Base-by-base conservation (phyloP, 2,329 filamentous ascomycete species). In the Neobulgaria alba region DNA sequence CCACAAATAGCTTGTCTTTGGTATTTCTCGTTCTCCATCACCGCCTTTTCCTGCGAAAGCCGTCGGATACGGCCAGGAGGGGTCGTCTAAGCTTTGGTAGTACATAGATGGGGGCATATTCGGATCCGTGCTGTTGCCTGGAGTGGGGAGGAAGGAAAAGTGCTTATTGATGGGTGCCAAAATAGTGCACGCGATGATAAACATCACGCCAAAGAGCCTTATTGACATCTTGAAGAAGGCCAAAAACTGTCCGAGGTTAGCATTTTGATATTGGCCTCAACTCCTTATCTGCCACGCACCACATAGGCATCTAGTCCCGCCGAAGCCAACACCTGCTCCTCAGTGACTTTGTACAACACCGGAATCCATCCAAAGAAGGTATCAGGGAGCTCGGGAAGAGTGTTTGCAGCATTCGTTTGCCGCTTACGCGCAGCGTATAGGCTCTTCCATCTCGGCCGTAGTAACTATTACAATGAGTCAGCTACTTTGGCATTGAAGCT, bases 221-320 rank as follows among this genome's bases (percentile, higher is more conserved):
- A 88, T 85, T 10, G 90, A 82, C 78, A 96, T 92, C 61, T 89
- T 93, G 71, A 95, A 96, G 64, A 98, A 98, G 12, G 82, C 77
- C 10, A 98, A 71, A 59, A 98, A 95, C 75, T 77, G 55, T 40
- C 14, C 44, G 21, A 10, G 1, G 21, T 58, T 29, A 58, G 49
- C 14, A 33, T 33, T 10, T 17, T 31, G 10, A 20, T 10, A 31
- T 7, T 18, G 9, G 3, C 2, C 15, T 5, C 21, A 36, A 14
- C 29, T 3, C 23, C 4, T 21, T 32, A 9, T 21, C 7, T 10
- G 12, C n/a, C 37, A 41, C 74, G 53, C 65, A 85, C 82, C 50
- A 95, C 92, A 65, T 86, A 98, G 37, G 92, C 92, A 67, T 98
- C 92, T 36, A 98, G 73, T 0, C 92, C 92, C 14, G 90, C 90